Evolutionary conservation across 2,329 filamentous ascomycete species (phyloP).

Genomic region (Trichoderma semiorbis): DNA sequence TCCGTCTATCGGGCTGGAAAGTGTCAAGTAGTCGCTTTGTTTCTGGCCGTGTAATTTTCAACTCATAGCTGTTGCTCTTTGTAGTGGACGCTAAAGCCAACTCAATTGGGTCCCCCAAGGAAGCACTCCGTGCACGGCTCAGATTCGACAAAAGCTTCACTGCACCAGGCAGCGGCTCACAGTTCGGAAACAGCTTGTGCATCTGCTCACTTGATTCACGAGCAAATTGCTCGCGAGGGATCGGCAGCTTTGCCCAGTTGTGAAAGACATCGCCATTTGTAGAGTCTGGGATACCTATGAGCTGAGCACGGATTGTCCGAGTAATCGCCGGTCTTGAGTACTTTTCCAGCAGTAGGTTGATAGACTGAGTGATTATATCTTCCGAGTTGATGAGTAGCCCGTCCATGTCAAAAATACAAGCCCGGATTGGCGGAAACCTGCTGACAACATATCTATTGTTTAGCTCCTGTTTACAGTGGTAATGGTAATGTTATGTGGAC

Average conservation of each 20-base stretch:
- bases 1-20: not conserved
- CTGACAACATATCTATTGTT: not conserved
- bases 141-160: not conserved
- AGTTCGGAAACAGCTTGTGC: not conserved
- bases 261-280: not conserved
- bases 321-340: not conserved
- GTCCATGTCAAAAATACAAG: not conserved
- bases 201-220: conserved; percentile 1
- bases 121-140: not conserved
- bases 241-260: not conserved
- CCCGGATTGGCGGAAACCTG: not conserved
- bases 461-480: not conserved
- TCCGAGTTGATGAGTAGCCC: conserved; percentile 6
- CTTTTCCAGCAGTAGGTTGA: not conserved
- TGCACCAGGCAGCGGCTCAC: not conserved
- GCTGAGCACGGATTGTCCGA: not conserved
- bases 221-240: not conserved
- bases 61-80: not conserved
- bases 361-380: conserved; percentile 7
- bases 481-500: not conserved
- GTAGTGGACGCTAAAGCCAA: not conserved
- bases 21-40: not conserved
- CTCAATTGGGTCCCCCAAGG: not conserved
- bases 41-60: not conserved
- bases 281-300: conserved; percentile 1